Base-by-base conservation (phyloP, 2,329 filamentous ascomycete genomes). In the Diplocarpon rosae region DNA sequence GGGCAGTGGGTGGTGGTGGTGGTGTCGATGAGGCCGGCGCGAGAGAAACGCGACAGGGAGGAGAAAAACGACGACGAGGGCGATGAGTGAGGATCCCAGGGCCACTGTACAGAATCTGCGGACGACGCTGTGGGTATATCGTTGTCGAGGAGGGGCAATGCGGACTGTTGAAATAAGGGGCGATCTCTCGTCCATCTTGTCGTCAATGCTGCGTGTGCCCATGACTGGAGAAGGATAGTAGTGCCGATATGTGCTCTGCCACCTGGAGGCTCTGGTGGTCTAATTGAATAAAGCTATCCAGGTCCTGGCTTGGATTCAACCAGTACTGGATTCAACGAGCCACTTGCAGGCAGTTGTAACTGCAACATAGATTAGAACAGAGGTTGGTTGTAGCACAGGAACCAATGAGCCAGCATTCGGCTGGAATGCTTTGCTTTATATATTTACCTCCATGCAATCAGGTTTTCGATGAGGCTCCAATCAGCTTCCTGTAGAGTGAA, bases 41-140 rank as follows among this genome's bases (percentile, higher is more conserved):
- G 63, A 53, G 8, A 59, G 56, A 42, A 72, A 59, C 29, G 72
- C 59, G n/a, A 70, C 63, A 33, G 69, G 66, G 35, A 75, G 51
- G 13, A 72, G 55, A 42, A 78, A 70, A 36, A 67, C 36, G 34
- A 60, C 34, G 8, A 56, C 39, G 15, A 55, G 45, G 17, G 50
- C 66, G 35, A 76, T 57, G 30, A 79, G 59, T 8, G 76, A 66
- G 11, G 74, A 78, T 28, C 72, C 64, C 39, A 76, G 66, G 16
- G 73, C 69, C 45, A 84, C 68, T 34, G 77, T 82, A 60, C 78
- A 85, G 62, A 83, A 76, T 46, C 79, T 76, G 40, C 81, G 78
- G 37, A 80, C 61, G 24, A 71, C 73, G 52, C 73, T 69, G 54
- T 83, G 77, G 36, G 68, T 68, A 56, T 80, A 80, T 54, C 78